Evolutionary conservation across 306 rosid species (phyloP), one percentile per base, ranked within the genome.

Genomic region (Cucurbita argyrosperma): DNA sequence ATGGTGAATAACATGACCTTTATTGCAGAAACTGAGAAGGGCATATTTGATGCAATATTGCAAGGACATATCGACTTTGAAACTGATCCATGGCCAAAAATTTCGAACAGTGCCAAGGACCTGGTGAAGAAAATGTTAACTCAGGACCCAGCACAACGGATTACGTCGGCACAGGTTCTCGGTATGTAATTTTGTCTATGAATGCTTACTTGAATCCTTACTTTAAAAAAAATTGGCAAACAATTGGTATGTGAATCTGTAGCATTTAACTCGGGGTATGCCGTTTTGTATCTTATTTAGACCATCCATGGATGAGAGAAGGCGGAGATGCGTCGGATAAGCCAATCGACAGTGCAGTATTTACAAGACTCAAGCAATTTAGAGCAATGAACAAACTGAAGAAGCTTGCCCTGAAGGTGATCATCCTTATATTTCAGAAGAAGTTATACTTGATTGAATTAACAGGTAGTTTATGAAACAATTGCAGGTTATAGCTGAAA

Each of bases 241-340:
- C 19, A 10, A 12, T 13, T 23, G 19, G 47, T 54, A 72, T 54
- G 13, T 21, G n/a, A 38, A 18, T 4, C 6, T 16, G 9, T 70
- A 0, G 10, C 64, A 18, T 72, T 64, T 53, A 54, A 72, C 65
- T 10, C 18, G 21, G 26, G 46, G 21, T 18, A 23, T 49, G 23
- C 12, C 18, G n/a, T 72, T 54, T 39, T 55, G 3, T 54, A 49
- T 74, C 65, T 75, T 21, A 76, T 77, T 60, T 76, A 92, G 98
- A 92, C 40, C 98, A 92, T 76, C 98, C 96, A 1, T 92, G 98
- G 98, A 71, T 92, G 49, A 88, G 84, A 84, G 98, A 92, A 85
- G 94, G 82, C 46, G 96, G 96, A 73, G 88, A 84, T 79, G 98
- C 98, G 53, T 83, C 96, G 30, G 96, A 92, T 87, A 90, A 84